phyloP scores from a whole-genome alignment of 345 rosid genomes.

The Populus deltoides region DNA sequence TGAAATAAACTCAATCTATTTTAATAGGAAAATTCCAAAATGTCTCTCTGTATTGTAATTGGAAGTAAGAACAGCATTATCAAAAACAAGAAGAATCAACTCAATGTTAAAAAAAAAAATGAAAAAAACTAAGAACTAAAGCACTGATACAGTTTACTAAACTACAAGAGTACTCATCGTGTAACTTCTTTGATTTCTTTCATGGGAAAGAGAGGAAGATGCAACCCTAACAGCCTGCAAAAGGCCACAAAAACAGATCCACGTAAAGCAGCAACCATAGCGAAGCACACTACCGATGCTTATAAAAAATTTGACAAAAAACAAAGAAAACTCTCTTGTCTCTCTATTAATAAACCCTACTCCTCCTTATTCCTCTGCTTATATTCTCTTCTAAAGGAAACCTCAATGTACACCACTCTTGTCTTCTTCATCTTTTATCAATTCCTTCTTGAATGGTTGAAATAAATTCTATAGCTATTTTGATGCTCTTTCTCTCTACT shows the following conservation, averaged over 20 bases:
- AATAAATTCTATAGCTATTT: neutral
- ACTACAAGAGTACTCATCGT: neutral
- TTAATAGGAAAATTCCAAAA: neutral
- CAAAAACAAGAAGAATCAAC: neutral
- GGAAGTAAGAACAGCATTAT: neutral
- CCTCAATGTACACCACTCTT: neutral
- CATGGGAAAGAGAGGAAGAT: neutral
- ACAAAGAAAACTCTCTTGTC: neutral
- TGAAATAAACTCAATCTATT: neutral
- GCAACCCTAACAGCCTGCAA: neutral
- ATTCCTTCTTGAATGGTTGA: conserved; percentile 21
- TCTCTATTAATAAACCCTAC: neutral
- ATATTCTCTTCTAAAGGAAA: neutral
- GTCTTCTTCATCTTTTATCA: neutral
- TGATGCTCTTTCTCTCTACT: conserved; percentile 6
- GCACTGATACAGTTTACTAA: no score
- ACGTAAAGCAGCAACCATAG: neutral
- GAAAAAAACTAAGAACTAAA: no score
- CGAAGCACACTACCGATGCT: no score
- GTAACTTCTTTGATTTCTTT: neutral
- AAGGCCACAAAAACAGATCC: neutral
- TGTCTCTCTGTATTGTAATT: neutral
- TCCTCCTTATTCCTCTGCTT: neutral
- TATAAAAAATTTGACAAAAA: neutral
- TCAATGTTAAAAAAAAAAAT: neutral